These are phyloP conservation scores for Eremothecium cymbalariae DNA, from an alignment of 1,139 yeast species.

Conservation along the genomic window DNA sequence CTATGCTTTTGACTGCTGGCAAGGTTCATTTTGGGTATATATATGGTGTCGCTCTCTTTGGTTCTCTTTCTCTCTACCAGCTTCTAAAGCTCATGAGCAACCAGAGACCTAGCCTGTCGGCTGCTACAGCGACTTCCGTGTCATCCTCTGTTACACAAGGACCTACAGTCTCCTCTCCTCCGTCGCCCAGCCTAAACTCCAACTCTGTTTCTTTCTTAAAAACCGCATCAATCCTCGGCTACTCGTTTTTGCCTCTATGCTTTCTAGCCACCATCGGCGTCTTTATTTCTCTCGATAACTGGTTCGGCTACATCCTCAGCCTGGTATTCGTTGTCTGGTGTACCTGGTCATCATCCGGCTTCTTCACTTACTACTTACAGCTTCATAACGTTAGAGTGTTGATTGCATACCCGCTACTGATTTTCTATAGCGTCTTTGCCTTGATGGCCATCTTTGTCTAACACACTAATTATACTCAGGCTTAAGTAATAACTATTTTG, in stretches of 20 bases:
- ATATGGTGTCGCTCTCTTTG: conserved; percentile 91
- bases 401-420: conserved; percentile 87
- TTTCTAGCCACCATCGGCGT: conserved; percentile 69
- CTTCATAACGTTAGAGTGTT: conserved; percentile 79
- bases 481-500: too few relatives aligned
- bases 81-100: conserved; percentile 72
- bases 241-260: conserved; percentile 86
- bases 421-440: conserved; percentile 91
- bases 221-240: conserved; percentile 81
- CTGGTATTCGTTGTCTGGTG: conserved; percentile 81
- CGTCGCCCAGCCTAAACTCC: not conserved
- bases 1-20: conserved; percentile 72
- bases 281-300: conserved; percentile 58
- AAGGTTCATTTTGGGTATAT: conserved; percentile 95
- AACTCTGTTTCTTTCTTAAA: conserved; percentile 19
- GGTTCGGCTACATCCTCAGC: conserved; percentile 64
- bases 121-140: too few relatives aligned
- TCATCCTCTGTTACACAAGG: too few relatives aligned
- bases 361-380: conserved; percentile 78
- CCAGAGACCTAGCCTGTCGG: conserved; percentile 14
- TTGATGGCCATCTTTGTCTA: conserved; percentile 90
- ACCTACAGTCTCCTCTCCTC: not conserved
- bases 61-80: conserved; percentile 75
- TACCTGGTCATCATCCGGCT: conserved; percentile 88
- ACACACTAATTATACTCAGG: too few relatives aligned